Base-by-base conservation (phyloP, 2,329 filamentous ascomycete genomes). In the Fusarium vanettenii region DNA sequence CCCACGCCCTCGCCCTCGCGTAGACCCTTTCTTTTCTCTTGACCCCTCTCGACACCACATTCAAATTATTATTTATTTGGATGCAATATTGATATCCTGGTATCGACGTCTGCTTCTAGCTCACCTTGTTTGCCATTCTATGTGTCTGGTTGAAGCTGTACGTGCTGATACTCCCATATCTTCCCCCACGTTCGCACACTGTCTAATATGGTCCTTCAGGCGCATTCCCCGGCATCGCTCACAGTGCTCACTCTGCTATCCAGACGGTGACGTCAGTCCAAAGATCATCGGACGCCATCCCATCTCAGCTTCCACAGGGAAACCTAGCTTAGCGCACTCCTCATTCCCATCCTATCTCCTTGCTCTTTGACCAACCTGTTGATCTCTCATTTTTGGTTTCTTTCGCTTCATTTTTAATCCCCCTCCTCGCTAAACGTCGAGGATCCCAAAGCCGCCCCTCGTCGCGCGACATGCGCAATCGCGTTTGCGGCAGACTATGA, bases 401-500 rank as follows among this genome's bases (percentile, higher is more conserved):
- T 55, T 50, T 61, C 20, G 11, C 41, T 27, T 27, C 22, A 16
- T 50, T 11, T 18, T 50, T 22, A 37, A 35, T 35, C 39, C 31
- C 16, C 29, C 11, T 29, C 22, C 41, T 37, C 14, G 20, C 14
- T 52, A 55, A 37, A 45, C 41, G 29, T 50, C 41, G 61, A 41
- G 41, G 35, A 64, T n/a, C 27, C 18, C 27, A 18, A 25, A 50
- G n/a, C 5, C 16, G 27, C 48, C 64, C 56, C 57, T 20, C 45
- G 29, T 18, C 45, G 29, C n/a, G 50, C 67, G 60, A 69, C 35
- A 71, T 75, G 64, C 66, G 66, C 66, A 64, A 27, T n/a, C 39
- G 45, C 59, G 43, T 56, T 35, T 52, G 64, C 59, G 52, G 41
- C 60, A 56, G 29, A 67, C 35, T 16, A 79, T 79, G 78, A 72